phyloP scores from a whole-genome alignment of 2,329 filamentous ascomycete species.

The Trichoderma atroviride region DNA sequence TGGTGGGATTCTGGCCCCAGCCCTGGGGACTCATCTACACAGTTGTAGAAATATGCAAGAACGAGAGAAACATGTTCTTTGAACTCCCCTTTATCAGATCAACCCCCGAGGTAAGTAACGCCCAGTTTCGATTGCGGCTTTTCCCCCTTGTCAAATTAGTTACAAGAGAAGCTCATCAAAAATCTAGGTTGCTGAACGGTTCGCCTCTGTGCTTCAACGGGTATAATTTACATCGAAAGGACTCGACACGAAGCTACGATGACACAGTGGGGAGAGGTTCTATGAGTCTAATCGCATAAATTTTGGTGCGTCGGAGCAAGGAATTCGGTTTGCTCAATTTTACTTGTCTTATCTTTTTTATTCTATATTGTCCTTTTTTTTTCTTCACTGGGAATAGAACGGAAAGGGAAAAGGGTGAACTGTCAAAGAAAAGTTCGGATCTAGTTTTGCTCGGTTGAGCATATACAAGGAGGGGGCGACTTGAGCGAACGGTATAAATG shows the following conservation, averaged over 20 bases:
- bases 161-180: neutral
- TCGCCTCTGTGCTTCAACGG: constrained; percentile 42
- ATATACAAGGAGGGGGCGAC: constrained; percentile 24
- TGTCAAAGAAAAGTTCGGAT: constrained; percentile 23
- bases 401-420: constrained; percentile 23
- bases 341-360: neutral
- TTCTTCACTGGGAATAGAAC: constrained; percentile 28
- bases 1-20: constrained; percentile 87
- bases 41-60: constrained; percentile 86
- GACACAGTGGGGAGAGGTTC: constrained; percentile 4
- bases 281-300: constrained; percentile 12
- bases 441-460: constrained; percentile 35
- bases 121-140: neutral
- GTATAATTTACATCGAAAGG: constrained; percentile 31
- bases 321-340: neutral
- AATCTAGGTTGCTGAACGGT: constrained; percentile 43
- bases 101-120: constrained; percentile 70
- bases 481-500: constrained; percentile 31
- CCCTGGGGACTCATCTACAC: constrained; percentile 94
- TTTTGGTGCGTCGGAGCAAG: constrained; percentile 13
- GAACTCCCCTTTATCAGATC: constrained; percentile 90
- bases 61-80: constrained; percentile 88
- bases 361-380: neutral
- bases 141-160: neutral
- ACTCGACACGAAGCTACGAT: constrained; percentile 22